These are phyloP conservation scores for Malassezia restricta DNA, from an alignment of 1,284 basidiomycete species.

Conservation along the genomic window DNA sequence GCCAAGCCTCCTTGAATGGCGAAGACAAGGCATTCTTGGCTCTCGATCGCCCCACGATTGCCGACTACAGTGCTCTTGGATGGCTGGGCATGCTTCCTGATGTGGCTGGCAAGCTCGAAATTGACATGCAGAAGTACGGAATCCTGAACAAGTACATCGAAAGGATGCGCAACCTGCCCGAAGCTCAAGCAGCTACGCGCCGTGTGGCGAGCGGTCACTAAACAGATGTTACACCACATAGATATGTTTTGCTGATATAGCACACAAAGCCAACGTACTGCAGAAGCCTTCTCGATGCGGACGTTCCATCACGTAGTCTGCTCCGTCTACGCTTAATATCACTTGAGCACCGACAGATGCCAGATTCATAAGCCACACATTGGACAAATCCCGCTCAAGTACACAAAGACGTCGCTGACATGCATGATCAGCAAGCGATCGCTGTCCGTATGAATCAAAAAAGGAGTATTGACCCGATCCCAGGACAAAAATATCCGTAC, in stretches of 20 bases:
- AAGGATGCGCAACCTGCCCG: neutral
- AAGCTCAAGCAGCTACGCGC: neutral
- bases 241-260: neutral
- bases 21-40: slow-evolving; percentile 23
- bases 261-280: slow-evolving; percentile 23
- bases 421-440: slow-evolving; percentile 15
- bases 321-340: slow-evolving; percentile 22
- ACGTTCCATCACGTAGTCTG: slow-evolving; percentile 19
- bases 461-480: slow-evolving; percentile 33
- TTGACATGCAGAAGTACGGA: neutral
- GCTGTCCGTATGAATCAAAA: slow-evolving; percentile 31
- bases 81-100: neutral
- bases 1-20: slow-evolving; percentile 21
- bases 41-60: slow-evolving; percentile 33
- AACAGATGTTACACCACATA: neutral
- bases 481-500: slow-evolving; percentile 19
- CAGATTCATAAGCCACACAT: slow-evolving; percentile 24
- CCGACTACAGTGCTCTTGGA: slow-evolving; percentile 18
- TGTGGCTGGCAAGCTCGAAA: neutral
- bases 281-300: slow-evolving; percentile 25
- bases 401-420: slow-evolving; percentile 28
- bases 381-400: slow-evolving; percentile 15
- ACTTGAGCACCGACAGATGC: slow-evolving; percentile 28
- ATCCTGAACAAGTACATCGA: neutral
- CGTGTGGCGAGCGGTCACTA: neutral